Evolutionary conservation across 176 grass and related monocot genomes (phyloP).

Genomic region (Paspalum vaginatum): DNA sequence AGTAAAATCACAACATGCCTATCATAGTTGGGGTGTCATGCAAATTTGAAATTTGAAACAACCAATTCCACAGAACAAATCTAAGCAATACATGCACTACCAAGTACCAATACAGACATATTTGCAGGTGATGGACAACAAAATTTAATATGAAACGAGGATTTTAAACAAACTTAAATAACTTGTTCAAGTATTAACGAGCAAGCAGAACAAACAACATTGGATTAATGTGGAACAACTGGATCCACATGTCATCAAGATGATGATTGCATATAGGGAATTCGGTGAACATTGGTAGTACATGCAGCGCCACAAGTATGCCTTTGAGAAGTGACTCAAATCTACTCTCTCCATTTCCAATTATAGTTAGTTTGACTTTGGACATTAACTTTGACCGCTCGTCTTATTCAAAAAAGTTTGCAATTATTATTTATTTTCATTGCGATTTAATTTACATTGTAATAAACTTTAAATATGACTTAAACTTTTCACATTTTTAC

Average conservation of each 20-base stretch:
- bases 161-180: not conserved
- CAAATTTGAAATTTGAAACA: not conserved
- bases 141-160: not conserved
- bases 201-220: not conserved
- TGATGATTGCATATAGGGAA: too few relatives aligned
- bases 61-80: not conserved
- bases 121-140: not conserved
- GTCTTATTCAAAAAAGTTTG: too few relatives aligned
- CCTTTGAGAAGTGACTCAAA: not conserved
- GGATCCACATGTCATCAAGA: too few relatives aligned
- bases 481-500: too few relatives aligned
- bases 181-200: not conserved
- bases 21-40: not conserved
- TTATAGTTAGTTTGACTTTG: too few relatives aligned
- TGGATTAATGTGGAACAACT: too few relatives aligned
- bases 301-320: not conserved
- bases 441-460: too few relatives aligned
- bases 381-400: too few relatives aligned
- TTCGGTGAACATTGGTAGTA: not conserved
- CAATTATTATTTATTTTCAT: too few relatives aligned
- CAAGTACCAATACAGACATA: not conserved
- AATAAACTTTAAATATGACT: too few relatives aligned
- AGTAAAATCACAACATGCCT: slow-evolving; percentile 30
- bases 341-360: too few relatives aligned
- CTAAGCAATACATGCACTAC: not conserved